Base-by-base conservation (phyloP, 2,329 filamentous ascomycete species). In the Coleophoma crateriformis region DNA sequence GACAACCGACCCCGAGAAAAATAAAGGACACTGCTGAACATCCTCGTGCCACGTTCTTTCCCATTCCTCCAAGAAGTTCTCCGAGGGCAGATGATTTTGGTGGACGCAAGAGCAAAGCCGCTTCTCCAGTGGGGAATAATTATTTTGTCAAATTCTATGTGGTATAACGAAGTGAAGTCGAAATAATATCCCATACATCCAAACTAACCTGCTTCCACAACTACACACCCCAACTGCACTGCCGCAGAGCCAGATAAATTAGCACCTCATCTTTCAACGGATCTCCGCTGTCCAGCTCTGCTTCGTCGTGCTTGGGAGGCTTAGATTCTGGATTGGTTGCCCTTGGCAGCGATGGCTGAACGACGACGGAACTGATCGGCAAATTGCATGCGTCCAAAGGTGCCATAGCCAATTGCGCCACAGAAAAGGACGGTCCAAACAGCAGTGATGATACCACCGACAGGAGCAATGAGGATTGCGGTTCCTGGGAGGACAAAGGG, bases 401-500 rank as follows among this genome's bases (percentile, higher is more conserved):
- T 88, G 49, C 87, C 87, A 50, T 77, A 76, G 3, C 77, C 84
- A 53, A 85, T 79, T 19, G 76, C 79, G 0, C 66, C 65, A 7
- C 82, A 46, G 22, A 84, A 79, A 17, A 86, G 52, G 1, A 76
- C 54, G 2, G 81, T 66, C 84, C 87, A 90, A 12, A 77, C 60
- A 37, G 76, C 69, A 2, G 79, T 85, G 58, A 90, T 75, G 56
- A 88, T 70, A n/a, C 85, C 70, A 15, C 87, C 87, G 32, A 85
- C 71, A 7, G 87, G 86, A 66, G 87, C 84, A 52, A 89, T 79
- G 59, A 87, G 73, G 48, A 90, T 74, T 52, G 79, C 76, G 37
- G 81, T 76, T 41, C 87, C 87, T 0, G 87, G 87, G 1, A 90
- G 70, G 13, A 88, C 73, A 57, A 90, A 90, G 1, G 84, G 80